These are phyloP conservation scores for Cladosporium sp. DNA, from an alignment of 2,329 filamentous ascomycete species.

Conservation along the genomic window DNA sequence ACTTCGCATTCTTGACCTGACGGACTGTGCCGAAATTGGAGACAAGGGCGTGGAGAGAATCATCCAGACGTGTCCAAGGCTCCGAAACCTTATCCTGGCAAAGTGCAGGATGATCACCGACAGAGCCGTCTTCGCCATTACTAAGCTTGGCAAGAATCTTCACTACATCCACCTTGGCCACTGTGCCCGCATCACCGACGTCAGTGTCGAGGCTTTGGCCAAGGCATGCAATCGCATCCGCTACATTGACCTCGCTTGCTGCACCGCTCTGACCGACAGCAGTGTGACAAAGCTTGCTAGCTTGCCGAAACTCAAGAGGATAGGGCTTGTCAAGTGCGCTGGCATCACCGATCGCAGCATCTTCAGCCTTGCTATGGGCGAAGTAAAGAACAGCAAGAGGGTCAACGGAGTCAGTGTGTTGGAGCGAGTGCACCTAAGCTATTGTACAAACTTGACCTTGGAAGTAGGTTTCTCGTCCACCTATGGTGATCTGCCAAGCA, in stretches of 20 bases:
- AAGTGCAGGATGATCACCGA: conserved; percentile 96
- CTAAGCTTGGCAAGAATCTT: conserved; percentile 87
- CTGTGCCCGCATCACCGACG: conserved; percentile 86
- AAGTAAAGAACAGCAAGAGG: conserved; percentile 44
- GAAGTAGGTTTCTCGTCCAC: conserved; percentile 57
- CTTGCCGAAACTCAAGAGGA: conserved; percentile 89
- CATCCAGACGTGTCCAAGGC: conserved; percentile 77
- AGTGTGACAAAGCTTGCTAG: conserved; percentile 82
- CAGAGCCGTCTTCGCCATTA: conserved; percentile 80
- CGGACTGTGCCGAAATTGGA: conserved; percentile 79
- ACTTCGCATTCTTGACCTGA: conserved; percentile 89
- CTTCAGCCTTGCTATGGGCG: conserved; percentile 65
- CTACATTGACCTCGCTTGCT: conserved; percentile 98
- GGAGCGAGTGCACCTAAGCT: conserved; percentile 93
- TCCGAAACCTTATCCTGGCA: conserved; percentile 89
- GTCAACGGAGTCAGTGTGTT: conserved; percentile 63
- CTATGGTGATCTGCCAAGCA: background rate
- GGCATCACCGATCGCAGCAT: conserved; percentile 90
- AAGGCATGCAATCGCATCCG: conserved; percentile 87
- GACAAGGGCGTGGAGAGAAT: conserved; percentile 88
- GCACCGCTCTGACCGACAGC: conserved; percentile 79
- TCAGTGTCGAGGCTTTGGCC: conserved; percentile 80
- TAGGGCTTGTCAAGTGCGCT: conserved; percentile 91
- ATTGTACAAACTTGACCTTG: conserved; percentile 82
- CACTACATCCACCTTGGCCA: conserved; percentile 97